phyloP scores from a whole-genome alignment of 176 grass and related monocot species.

The Musa itinerans region DNA sequence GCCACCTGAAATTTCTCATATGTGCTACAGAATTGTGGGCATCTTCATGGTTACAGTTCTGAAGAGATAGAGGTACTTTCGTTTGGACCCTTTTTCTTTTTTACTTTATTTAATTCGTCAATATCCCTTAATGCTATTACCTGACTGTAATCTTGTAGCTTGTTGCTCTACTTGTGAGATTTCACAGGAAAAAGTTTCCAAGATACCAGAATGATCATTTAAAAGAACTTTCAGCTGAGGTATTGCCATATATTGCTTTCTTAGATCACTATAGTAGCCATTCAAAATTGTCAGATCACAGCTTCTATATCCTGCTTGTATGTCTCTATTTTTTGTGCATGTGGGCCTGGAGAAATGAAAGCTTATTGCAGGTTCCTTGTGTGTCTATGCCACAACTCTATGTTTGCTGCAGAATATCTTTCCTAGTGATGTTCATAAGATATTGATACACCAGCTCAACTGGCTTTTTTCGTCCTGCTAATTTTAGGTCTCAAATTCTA shows the following conservation, averaged over 20 bases:
- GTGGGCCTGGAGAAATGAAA: neutral
- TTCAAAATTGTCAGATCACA: neutral
- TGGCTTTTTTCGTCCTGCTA: no score
- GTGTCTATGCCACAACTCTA: neutral
- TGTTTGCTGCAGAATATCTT: neutral
- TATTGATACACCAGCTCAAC: no score
- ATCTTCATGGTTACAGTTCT: constrained; percentile 14
- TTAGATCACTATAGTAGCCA: neutral
- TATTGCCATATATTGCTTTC: neutral
- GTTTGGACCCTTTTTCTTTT: neutral
- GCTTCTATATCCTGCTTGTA: neutral
- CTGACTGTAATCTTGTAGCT: neutral
- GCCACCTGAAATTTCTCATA: neutral
- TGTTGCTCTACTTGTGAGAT: constrained; percentile 7
- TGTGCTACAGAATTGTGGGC: constrained; percentile 14
- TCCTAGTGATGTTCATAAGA: neutral
- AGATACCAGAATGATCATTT: neutral
- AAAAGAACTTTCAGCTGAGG: constrained; percentile 6
- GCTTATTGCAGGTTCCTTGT: neutral
- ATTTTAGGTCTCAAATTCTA: no score
- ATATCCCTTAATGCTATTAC: neutral
- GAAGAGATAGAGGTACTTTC: constrained; percentile 8
- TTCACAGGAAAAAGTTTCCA: constrained; percentile 16
- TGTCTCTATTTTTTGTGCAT: neutral
- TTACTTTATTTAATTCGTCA: neutral